Conservation (phyloP, 345 rosid genomes). For the Boechera stricta region DNA sequence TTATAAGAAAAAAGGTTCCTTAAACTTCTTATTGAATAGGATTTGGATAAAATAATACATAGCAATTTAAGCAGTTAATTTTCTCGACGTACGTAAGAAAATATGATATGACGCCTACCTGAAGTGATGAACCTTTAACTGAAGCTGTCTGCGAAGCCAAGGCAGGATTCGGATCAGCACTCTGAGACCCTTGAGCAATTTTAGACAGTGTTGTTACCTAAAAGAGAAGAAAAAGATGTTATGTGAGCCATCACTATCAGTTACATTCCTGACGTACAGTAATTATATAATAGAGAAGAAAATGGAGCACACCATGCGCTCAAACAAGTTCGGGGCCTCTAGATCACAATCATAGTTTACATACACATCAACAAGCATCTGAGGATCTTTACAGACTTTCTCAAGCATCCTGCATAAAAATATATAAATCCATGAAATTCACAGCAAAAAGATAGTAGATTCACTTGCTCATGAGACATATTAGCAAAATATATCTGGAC, state of each 20-base stretch:
- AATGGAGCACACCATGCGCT: constrained; percentile 75
- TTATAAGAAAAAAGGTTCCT: constrained; percentile 40
- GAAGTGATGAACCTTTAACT: constrained; percentile 84
- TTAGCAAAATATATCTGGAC: constrained; percentile 38
- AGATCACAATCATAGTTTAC: constrained; percentile 99
- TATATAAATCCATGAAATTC: constrained; percentile 24
- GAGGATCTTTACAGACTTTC: constrained; percentile 92
- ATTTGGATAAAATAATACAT: constrained; percentile 21
- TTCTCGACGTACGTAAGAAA: constrained; percentile 35
- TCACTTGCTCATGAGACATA: constrained; percentile 29
- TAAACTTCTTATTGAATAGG: constrained; percentile 29
- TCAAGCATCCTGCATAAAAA: constrained; percentile 79
- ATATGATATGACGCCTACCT: constrained; percentile 56
- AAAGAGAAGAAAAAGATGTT: constrained; percentile 31
- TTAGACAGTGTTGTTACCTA: constrained; percentile 88
- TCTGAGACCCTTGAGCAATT: constrained; percentile 90
- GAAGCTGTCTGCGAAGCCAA: constrained; percentile 77
- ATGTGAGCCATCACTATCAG: constrained; percentile 23
- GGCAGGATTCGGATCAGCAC: constrained; percentile 81
- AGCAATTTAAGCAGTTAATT: constrained; percentile 24
- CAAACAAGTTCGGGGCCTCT: constrained; percentile 97
- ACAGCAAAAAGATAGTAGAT: constrained; percentile 19
- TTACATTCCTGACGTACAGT: constrained; percentile 12
- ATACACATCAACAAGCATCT: constrained; percentile 96
- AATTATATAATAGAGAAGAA: constrained; percentile 25